These are phyloP conservation scores for Pontederia crassipes DNA, from an alignment of 176 grass and related monocot species.

Conservation along the genomic window DNA sequence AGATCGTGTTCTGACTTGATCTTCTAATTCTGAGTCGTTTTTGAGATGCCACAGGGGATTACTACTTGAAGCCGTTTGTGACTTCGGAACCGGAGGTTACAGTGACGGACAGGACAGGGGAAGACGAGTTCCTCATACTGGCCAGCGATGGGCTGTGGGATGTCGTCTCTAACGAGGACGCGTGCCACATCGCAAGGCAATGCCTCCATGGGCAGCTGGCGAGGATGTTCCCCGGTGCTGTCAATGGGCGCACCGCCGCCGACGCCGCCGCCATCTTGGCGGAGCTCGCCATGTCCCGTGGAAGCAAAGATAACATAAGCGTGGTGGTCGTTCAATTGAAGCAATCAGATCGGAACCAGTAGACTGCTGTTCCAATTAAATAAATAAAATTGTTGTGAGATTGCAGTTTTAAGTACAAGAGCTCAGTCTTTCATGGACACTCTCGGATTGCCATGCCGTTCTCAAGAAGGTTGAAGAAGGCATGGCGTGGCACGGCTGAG, in stretches of 20 bases:
- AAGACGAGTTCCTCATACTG: conserved; percentile 79
- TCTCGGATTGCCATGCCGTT: no score
- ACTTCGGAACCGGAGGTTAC: conserved; percentile 66
- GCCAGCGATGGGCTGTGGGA: conserved; percentile 89
- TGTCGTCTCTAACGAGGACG: conserved; percentile 45
- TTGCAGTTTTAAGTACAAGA: no score
- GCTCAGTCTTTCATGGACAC: no score
- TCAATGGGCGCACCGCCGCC: conserved; percentile 32
- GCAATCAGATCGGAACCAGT: neutral
- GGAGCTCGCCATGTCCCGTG: conserved; percentile 46
- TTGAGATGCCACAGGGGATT: conserved; percentile 49
- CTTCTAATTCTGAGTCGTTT: neutral
- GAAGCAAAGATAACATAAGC: conserved; percentile 74
- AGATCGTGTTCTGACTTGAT: neutral
- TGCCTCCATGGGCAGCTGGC: conserved; percentile 46
- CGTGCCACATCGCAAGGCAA: conserved; percentile 55
- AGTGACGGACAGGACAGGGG: conserved; percentile 24
- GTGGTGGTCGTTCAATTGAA: conserved; percentile 59
- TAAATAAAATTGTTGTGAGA: no score
- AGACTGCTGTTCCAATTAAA: no score
- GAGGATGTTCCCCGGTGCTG: conserved; percentile 23
- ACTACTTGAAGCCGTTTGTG: conserved; percentile 70
- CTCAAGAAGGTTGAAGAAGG: no score
- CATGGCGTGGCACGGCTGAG: no score
- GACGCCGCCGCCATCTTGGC: conserved; percentile 54